phyloP scores from a whole-genome alignment of 495 filamentous ascomycete species.

The Aspergillus sparsus region DNA sequence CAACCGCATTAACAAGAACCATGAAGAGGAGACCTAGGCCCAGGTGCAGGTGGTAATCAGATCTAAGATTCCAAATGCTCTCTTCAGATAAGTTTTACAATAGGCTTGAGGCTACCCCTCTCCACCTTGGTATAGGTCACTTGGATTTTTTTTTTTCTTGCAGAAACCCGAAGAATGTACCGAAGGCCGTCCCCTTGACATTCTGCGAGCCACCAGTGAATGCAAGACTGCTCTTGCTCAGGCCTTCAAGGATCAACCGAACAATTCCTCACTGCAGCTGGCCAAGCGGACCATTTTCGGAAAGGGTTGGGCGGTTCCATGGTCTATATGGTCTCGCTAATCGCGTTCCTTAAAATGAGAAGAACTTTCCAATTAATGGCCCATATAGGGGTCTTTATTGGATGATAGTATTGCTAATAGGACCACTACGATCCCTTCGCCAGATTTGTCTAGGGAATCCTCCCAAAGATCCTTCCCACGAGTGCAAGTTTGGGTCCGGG shows the following conservation, averaged over 20 bases:
- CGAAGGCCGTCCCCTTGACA: not conserved
- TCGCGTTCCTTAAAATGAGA: not conserved
- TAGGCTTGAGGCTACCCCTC: not conserved
- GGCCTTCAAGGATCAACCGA: not conserved
- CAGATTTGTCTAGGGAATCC: not conserved
- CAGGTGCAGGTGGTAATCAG: not conserved
- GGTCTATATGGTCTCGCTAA: not conserved
- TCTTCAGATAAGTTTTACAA: not conserved
- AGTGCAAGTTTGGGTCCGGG: not conserved
- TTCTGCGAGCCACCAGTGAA: not conserved
- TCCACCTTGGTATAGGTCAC: too few relatives aligned
- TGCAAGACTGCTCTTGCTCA: not conserved
- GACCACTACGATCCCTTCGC: not conserved
- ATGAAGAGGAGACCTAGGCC: not conserved
- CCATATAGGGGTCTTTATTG: not conserved
- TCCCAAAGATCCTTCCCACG: not conserved
- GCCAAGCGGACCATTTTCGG: not conserved
- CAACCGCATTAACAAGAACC: not conserved
- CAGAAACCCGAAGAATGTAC: not conserved
- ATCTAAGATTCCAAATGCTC: too few relatives aligned
- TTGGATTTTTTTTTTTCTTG: not conserved
- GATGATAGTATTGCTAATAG: not conserved
- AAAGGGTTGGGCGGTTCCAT: not conserved
- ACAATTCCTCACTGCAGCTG: not conserved
- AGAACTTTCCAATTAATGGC: not conserved